Evolutionary conservation across 108 stramenopile genomes (phyloP).

Genomic region (Skeletonema costatum): DNA sequence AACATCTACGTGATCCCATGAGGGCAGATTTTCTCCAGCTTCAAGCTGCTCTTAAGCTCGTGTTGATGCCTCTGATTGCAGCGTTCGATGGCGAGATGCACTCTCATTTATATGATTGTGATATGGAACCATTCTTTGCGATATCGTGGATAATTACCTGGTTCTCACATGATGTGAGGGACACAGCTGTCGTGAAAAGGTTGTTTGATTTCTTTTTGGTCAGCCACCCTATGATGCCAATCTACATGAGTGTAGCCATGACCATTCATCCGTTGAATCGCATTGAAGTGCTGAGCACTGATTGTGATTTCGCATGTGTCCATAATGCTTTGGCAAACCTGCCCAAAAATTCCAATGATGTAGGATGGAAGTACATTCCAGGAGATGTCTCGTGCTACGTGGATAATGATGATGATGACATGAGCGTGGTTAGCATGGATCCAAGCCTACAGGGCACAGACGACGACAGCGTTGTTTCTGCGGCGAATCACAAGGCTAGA

Average conservation of each 20-base stretch:
- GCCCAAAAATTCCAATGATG: constrained; percentile 76
- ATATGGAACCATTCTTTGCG: constrained; percentile 92
- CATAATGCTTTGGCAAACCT: constrained; percentile 77
- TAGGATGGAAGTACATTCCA: constrained; percentile 71
- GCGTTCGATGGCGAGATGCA: constrained; percentile 71
- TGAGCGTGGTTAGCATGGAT: constrained; percentile 32
- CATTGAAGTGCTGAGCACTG: constrained; percentile 69
- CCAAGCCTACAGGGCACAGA: constrained; percentile 31
- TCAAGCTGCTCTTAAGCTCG: constrained; percentile 63
- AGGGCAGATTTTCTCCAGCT: constrained; percentile 58
- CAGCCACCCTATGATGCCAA: constrained; percentile 76
- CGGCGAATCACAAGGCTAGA: constrained; percentile 16
- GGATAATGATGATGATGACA: constrained; percentile 59
- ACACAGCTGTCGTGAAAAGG: constrained; percentile 80
- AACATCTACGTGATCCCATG: constrained; percentile 73
- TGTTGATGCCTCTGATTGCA: constrained; percentile 69
- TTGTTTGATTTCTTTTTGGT: constrained; percentile 89
- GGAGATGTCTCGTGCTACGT: constrained; percentile 52
- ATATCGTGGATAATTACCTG: constrained; percentile 91
- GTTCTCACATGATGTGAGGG: constrained; percentile 92
- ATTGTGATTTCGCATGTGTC: constrained; percentile 89
- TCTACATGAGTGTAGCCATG: constrained; percentile 88
- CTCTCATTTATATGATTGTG: constrained; percentile 68
- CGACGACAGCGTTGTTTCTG: constrained; percentile 23
- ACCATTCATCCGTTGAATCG: constrained; percentile 81